These are phyloP conservation scores for Eucalyptus sideroxylon DNA, from an alignment of 345 rosid species.

Conservation along the genomic window DNA sequence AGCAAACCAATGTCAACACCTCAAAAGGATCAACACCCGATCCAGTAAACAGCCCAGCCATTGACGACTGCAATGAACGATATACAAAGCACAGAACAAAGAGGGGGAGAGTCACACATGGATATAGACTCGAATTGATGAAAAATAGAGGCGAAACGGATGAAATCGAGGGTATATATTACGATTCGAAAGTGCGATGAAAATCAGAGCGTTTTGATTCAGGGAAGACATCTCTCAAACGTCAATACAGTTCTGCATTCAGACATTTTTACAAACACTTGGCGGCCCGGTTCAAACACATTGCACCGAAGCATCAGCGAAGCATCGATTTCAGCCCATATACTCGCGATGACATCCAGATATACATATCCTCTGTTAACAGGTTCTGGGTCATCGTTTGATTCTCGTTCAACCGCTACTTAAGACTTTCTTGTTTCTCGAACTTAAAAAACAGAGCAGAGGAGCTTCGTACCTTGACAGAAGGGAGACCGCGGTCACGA, in stretches of 20 bases:
- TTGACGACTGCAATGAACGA: too few relatives aligned
- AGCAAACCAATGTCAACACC: neutral
- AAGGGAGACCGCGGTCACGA: neutral
- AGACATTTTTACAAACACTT: neutral
- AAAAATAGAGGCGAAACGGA: neutral
- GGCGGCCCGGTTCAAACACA: neutral
- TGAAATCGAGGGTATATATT: neutral
- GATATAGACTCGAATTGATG: too few relatives aligned
- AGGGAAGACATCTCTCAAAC: too few relatives aligned
- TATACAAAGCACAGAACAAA: too few relatives aligned
- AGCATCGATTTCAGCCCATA: neutral
- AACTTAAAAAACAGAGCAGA: neutral
- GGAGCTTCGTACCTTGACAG: neutral
- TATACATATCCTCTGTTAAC: neutral
- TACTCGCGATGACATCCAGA: neutral
- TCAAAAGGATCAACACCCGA: too few relatives aligned
- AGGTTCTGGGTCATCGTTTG: neutral
- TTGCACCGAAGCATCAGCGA: neutral
- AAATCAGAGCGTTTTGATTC: neutral
- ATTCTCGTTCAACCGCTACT: neutral
- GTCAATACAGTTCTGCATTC: neutral
- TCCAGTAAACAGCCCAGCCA: too few relatives aligned
- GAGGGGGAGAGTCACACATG: too few relatives aligned
- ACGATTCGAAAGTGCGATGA: neutral
- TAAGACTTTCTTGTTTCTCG: neutral